These are phyloP conservation scores for Melaleuca quinquenervia DNA, from an alignment of 345 rosid genomes.

Conservation along the genomic window DNA sequence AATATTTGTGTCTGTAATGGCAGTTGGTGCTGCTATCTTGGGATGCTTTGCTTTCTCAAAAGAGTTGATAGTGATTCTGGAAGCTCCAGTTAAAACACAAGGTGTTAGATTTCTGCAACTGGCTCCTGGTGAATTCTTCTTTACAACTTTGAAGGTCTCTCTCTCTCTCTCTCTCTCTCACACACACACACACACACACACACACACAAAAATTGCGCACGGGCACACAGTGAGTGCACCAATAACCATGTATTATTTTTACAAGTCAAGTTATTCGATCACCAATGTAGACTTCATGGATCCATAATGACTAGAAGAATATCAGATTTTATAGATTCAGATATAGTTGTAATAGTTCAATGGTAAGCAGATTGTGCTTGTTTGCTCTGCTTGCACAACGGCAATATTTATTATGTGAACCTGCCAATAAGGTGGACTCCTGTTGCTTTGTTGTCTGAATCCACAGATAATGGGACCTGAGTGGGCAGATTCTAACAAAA, in stretches of 20 bases:
- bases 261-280: background rate
- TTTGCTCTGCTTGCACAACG: background rate
- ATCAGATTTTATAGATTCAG: background rate
- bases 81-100: conserved; percentile 91
- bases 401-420: background rate
- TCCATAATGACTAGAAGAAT: background rate
- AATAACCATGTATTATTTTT: background rate
- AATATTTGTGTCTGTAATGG: conserved; percentile 77
- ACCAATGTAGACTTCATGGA: background rate
- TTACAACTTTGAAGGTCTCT: conserved; percentile 84
- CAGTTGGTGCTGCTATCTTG: conserved; percentile 82
- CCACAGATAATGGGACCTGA: background rate
- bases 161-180: background rate
- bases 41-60: conserved; percentile 96
- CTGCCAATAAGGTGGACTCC: background rate
- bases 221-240: background rate
- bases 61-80: conserved; percentile 75
- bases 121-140: conserved; percentile 98
- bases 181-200: background rate
- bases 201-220: background rate
- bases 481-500: background rate
- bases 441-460: background rate
- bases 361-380: background rate
- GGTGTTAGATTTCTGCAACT: conserved; percentile 93
- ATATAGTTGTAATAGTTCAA: background rate